Percentiles rank a stretch among this genome's conserved stretches.
Conservation (phyloP, 2,329 filamentous ascomycete species). For the Diaporthe citri region DNA sequence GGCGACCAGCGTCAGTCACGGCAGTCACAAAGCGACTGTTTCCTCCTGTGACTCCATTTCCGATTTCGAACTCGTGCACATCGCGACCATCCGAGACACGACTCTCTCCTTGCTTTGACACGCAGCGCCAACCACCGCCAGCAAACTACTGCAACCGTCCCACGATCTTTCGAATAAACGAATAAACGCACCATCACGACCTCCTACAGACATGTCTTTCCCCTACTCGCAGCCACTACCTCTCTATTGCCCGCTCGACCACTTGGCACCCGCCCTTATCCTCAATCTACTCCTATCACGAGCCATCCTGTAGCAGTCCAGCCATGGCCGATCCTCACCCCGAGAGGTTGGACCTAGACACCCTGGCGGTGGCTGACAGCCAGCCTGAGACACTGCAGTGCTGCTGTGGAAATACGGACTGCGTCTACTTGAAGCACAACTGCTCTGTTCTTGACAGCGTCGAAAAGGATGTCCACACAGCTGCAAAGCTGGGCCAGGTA, state of each 20-base stretch:
- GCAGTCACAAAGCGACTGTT: slow-evolving; percentile 3
- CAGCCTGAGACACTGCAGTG: slow-evolving; percentile 67
- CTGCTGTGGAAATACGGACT: slow-evolving; percentile 88
- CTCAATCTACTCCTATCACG: background rate
- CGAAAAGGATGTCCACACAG: slow-evolving; percentile 88
- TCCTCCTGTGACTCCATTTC: background rate
- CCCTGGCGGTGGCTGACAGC: slow-evolving; percentile 32
- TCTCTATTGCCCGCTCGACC: slow-evolving; percentile 24
- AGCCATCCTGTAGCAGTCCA: background rate
- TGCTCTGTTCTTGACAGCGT: slow-evolving; percentile 81
- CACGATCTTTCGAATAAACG: slow-evolving; percentile 5
- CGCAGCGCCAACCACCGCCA: slow-evolving; percentile 17
- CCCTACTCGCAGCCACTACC: slow-evolving; percentile 30
- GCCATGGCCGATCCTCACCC: slow-evolving; percentile 38
- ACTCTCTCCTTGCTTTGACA: background rate
- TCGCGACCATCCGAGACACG: slow-evolving; percentile 16
- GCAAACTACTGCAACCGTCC: background rate
- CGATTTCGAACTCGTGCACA: background rate
- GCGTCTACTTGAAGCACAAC: slow-evolving; percentile 85
- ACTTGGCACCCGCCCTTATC: background rate
- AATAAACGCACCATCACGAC: background rate
- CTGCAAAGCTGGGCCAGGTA: slow-evolving; percentile 93
- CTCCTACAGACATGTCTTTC: slow-evolving; percentile 38
- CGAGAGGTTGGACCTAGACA: slow-evolving; percentile 35
- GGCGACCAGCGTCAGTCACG: slow-evolving; percentile 8